Percentiles rank a stretch among this genome's conserved stretches.
Evolutionary conservation across 1,139 yeast genomes (phyloP).

Genomic region (Candida smagusa): DNA sequence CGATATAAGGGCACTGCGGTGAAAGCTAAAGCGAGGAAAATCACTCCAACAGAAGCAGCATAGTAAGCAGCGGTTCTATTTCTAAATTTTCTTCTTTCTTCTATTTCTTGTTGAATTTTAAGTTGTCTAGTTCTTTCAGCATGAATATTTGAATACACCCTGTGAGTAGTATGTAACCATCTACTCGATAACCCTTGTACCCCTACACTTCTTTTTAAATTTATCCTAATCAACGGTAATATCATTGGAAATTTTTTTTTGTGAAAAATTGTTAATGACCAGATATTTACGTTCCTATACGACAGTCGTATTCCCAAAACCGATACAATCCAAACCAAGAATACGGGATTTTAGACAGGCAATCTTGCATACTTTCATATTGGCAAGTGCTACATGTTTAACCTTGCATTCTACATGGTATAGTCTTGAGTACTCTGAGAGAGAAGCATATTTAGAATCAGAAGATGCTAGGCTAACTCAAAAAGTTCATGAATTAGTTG

Average conservation of each 20-base stretch:
- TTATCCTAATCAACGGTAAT: too few species aligned
- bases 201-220: too few species aligned
- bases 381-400: slow-evolving; percentile 41
- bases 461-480: slow-evolving; percentile 27
- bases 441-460: slow-evolving; percentile 21
- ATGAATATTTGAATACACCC: slow-evolving; percentile 1
- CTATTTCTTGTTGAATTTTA: slow-evolving; percentile 19
- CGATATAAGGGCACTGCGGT: slow-evolving; percentile 93
- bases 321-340: slow-evolving; percentile 25
- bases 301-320: slow-evolving; percentile 13
- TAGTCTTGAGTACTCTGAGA: slow-evolving; percentile 30
- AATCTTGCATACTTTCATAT: slow-evolving; percentile 36
- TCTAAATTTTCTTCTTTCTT: slow-evolving; percentile 27
- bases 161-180: neutral
- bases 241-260: too few species aligned
- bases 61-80: slow-evolving; percentile 65
- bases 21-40: slow-evolving; percentile 78
- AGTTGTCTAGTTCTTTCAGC: slow-evolving; percentile 11
- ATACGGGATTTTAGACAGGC: slow-evolving; percentile 39
- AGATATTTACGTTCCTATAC: neutral
- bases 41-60: slow-evolving; percentile 64
- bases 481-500: slow-evolving; percentile 30
- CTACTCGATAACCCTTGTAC: neutral
- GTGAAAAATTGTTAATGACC: too few species aligned
- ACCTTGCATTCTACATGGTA: slow-evolving; percentile 34